These are phyloP conservation scores for Huntiella abstrusa DNA, from an alignment of 2,329 filamentous ascomycete species.

Conservation along the genomic window DNA sequence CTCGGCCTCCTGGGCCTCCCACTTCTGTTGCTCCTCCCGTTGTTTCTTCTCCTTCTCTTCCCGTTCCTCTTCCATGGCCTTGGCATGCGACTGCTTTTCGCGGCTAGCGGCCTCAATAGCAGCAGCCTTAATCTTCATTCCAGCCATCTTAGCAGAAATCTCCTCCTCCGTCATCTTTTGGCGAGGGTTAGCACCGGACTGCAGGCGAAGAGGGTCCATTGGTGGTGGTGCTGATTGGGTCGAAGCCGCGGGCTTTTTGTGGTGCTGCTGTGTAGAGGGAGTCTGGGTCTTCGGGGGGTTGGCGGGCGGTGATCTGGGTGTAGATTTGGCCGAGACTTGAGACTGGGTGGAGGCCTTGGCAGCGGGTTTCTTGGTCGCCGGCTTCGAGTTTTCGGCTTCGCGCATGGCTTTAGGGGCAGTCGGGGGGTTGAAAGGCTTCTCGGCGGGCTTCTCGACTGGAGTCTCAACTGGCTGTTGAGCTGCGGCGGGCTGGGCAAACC, in stretches of 20 bases:
- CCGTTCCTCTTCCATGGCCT: constrained; percentile 26
- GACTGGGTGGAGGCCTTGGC: neutral
- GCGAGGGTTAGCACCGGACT: constrained; percentile 38
- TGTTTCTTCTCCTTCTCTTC: constrained; percentile 35
- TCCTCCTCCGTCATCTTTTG: constrained; percentile 41
- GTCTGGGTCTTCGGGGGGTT: neutral
- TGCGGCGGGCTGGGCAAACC: neutral
- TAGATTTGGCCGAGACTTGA: constrained; percentile 1
- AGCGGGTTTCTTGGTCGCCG: neutral
- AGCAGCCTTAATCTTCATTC: constrained; percentile 38
- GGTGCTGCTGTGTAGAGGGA: too few species aligned
- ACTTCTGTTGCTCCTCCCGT: constrained; percentile 31
- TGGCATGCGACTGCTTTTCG: constrained; percentile 25
- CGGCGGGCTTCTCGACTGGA: neutral
- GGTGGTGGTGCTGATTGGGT: constrained; percentile 10
- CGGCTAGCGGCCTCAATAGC: constrained; percentile 36
- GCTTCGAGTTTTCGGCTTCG: too few species aligned
- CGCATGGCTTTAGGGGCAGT: neutral
- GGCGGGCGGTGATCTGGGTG: neutral
- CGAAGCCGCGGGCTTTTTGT: neutral
- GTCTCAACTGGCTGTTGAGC: neutral
- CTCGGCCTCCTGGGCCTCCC: constrained; percentile 34
- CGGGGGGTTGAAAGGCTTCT: neutral
- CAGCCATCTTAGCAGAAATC: constrained; percentile 39
- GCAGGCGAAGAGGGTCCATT: constrained; percentile 23